Base-by-base conservation (phyloP, 192 early-diverging fungal genomes). In the Linnemannia exigua region DNA sequence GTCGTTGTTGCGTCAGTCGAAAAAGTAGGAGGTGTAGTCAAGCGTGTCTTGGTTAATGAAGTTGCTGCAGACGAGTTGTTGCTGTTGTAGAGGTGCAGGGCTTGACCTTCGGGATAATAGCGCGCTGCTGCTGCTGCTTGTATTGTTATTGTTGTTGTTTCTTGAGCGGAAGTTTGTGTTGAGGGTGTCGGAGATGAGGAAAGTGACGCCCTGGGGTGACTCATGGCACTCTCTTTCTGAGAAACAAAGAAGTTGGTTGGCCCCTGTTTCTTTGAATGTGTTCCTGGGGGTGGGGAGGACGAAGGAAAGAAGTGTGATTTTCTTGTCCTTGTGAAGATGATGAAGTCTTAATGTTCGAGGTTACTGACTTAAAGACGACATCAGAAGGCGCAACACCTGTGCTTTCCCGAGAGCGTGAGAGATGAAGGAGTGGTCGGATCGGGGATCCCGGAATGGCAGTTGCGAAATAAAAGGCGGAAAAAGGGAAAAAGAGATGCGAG, bases 401-500 rank as follows among this genome's bases (percentile, higher is more conserved):
- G 28, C 8, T 63, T n/a, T 63, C 58, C 54, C 11, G 58, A 3
- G 25, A 61, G 58, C 25, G 58, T 15, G 12, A 31, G 58, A 50
- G 48, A 50, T 14, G 58, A 14, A 12, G 25, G n/a, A 1, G 22
- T 8, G 58, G 58, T 63, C 58, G 58, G 58, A 63, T 63, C 58
- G 58, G 58, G 58, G 58, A 63, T 63, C 58, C 58, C 58, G 58
- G 58, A 63, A 63, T 63, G 58, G 58, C 58, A 63, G 58, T 63
- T 63, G 15, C 19, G 25, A 17, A 72, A 47, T 11, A 6, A 28
- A n/a, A 50, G 5, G 41, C 1, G 25, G 22, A 31, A 72, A 48
- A 25, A 46, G 41, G 69, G 69, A 47, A 72, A 50, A 50, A 44
- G 25, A 72, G 38, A 72, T 44, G 36, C 28, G 28, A 47, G 28